Base-by-base conservation (phyloP, 768 basidiomycete species). In the Tricholoma matsutake region DNA sequence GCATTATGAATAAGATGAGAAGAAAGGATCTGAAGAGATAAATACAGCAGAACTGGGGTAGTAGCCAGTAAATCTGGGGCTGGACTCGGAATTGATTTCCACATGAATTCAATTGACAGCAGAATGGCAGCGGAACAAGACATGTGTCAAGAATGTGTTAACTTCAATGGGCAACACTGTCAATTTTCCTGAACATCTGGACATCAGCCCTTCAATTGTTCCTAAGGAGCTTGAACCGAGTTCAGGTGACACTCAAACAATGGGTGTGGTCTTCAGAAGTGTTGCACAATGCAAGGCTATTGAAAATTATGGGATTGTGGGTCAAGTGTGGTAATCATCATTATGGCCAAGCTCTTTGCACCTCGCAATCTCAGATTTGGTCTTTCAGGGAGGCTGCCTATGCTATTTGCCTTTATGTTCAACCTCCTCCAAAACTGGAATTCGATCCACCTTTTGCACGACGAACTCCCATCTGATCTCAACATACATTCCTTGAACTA, bases 251-350 rank as follows among this genome's bases (percentile, higher is more conserved):
- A 9, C 32, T 3, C 54, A 47, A 16, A 54, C 64, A 47, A 66
- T 71, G 10, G 62, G 64, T 16, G 10, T 28, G 4, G 53, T 59
- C 6, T 82, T 78, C 66, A 71, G 74, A 22, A 53, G 62, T 7
- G 54, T 64, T 32, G 77, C 77, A 4, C 89, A 90, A 71, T 75
- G 75, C 59, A 71, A 78, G 14, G 84, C 88, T 5, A 94, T 94
- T 57, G 73, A 78, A 14, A 76, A 76, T 65, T 93, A 89, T 69
- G 92, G 92, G 4, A 94, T 95, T 59, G 93, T 91, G 7, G 91
- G 92, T 32, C 80, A 90, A 72, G 86, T 95, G 52, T 94, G 92
- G 93, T 91, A 78, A 78, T 68, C 64, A 56, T 61, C 56, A 29
- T 25, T 25, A 25, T 53, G 47, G 29, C 6, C 28, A 58, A 39